Conservation (phyloP, 2,329 filamentous ascomycete genomes). For the Thelonectria rubi region DNA sequence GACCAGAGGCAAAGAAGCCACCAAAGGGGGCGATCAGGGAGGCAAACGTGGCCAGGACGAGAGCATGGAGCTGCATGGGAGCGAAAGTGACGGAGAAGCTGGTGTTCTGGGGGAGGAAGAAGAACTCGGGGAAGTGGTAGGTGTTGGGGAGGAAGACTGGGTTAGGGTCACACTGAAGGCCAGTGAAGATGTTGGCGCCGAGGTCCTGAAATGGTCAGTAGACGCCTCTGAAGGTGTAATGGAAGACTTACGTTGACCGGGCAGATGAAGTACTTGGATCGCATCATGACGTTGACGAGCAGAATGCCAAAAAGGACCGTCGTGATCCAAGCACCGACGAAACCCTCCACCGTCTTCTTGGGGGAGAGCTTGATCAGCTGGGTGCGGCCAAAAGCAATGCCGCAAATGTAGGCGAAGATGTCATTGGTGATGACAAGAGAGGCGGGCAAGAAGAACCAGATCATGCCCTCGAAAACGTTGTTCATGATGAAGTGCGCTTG, state of each 20-base stretch:
- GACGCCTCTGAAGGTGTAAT: not conserved
- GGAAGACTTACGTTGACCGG: constrained; percentile 77
- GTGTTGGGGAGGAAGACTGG: constrained; percentile 85
- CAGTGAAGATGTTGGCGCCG: constrained; percentile 90
- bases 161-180: constrained; percentile 89
- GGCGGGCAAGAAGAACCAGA: constrained; percentile 98
- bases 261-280: constrained; percentile 97
- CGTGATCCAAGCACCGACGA: constrained; percentile 95
- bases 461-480: constrained; percentile 99
- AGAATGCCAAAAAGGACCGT: constrained; percentile 86
- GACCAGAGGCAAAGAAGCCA: constrained; percentile 95
- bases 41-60: constrained; percentile 90
- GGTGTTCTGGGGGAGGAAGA: constrained; percentile 70
- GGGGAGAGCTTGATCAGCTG: constrained; percentile 98
- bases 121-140: constrained; percentile 77
- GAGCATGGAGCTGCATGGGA: constrained; percentile 93
- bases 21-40: constrained; percentile 97
- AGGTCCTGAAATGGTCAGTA: constrained; percentile 67
- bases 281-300: constrained; percentile 84
- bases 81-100: constrained; percentile 76
- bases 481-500: constrained; percentile 99
- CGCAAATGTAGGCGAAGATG: constrained; percentile 97
- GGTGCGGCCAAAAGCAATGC: constrained; percentile 94
- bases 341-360: constrained; percentile 99
- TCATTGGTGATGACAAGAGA: constrained; percentile 98